Evolutionary conservation across 1,139 yeast species (phyloP), one percentile per base, ranked within the genome.

Genomic region (Candida sanyaensis): DNA sequence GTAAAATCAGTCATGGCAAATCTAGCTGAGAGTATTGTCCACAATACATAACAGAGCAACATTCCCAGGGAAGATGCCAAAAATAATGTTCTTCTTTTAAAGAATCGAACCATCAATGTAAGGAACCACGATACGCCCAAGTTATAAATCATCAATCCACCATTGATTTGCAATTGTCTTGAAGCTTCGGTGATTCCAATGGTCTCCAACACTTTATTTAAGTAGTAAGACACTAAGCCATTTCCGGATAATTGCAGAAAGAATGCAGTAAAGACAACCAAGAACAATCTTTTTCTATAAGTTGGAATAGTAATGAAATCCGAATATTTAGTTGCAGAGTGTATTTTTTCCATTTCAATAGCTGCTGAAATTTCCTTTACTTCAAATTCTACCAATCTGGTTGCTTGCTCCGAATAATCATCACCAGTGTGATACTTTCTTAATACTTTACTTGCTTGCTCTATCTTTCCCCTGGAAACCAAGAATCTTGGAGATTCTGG

Each of bases 201-300:
- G 10, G 80, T 71, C 50, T 68, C 62, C 56, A 79, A 67, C 26
- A 79, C 82, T 51, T 69, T 69, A 45, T 69, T 71, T 53, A 80
- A 63, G 59, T 79, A 79, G 64, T 78, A 78, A 0, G 81, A 74
- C 21, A 78, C 79, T 45, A 79, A 66, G 45, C 80, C 81, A 52
- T 77, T 78, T 55, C 83, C 83, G 32, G 77, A 71, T 47, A 77
- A 66, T 55, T 78, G 81, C 69, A 73, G 71, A 59, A 75, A 64
- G 21, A 65, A 54, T 32, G 72, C 70, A 32, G 69, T 59, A 55
- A 68, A 66, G 29, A 63, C 30, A 28, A 63, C 53, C 49, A 77
- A 63, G 53, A 73, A 74, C 13, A 70, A 57, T 66, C 83, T 73
- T 57, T 68, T 68, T 69, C 83, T 58, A 69, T 73, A 73, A 32